phyloP scores from a whole-genome alignment of 345 rosid species.

The Schrenkiella parvula region DNA sequence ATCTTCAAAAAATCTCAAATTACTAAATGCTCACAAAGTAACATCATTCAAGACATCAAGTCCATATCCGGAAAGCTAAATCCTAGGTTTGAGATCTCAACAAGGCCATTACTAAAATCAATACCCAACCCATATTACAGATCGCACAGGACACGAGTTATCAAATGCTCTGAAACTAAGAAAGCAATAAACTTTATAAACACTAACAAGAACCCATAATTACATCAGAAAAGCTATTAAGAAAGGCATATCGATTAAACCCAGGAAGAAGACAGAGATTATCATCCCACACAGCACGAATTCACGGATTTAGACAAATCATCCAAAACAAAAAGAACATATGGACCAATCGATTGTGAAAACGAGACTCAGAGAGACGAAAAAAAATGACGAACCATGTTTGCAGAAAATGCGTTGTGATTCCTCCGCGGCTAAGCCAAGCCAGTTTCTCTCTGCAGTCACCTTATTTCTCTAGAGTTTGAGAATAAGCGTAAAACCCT shows the following conservation, averaged over 20 bases:
- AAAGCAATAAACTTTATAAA: neutral
- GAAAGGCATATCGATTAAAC: neutral
- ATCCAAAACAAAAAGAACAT: neutral
- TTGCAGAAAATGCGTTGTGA: slow-evolving; percentile 3
- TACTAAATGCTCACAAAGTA: neutral
- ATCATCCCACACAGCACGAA: neutral
- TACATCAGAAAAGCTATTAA: neutral
- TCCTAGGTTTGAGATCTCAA: neutral
- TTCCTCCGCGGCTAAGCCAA: slow-evolving; percentile 3
- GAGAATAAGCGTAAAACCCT: neutral
- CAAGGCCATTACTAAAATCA: neutral
- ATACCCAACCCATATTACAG: neutral
- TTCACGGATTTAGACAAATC: neutral
- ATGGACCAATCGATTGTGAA: neutral
- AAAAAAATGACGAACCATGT: slow-evolving; percentile 11
- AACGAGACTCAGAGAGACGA: neutral
- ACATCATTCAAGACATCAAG: neutral
- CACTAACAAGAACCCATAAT: neutral
- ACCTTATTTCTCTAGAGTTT: neutral
- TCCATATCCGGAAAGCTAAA: neutral
- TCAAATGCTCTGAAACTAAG: neutral
- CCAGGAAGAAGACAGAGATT: neutral
- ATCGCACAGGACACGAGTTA: neutral
- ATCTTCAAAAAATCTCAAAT: neutral
- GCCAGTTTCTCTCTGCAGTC: neutral